These are phyloP conservation scores for Acephala macrosclerotiorum DNA, from an alignment of 2,329 filamentous ascomycete species.

Conservation along the genomic window DNA sequence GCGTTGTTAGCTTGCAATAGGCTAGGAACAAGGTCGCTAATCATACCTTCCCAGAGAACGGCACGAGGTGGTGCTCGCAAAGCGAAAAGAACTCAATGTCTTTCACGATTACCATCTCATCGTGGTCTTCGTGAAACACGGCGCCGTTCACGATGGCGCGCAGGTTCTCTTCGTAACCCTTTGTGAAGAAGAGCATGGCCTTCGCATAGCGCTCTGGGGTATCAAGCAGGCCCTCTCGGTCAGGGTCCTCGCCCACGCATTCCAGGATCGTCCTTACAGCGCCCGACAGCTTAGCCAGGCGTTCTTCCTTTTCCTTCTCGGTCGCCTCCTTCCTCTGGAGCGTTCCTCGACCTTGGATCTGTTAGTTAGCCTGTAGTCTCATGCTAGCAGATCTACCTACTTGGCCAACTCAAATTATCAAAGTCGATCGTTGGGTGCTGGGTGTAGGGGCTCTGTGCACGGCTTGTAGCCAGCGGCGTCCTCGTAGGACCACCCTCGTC, in stretches of 20 bases:
- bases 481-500: too few relatives aligned
- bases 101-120: slow-evolving; percentile 94
- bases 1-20: slow-evolving; percentile 18
- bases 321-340: too few relatives aligned
- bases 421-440: too few relatives aligned
- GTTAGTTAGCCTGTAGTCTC: too few relatives aligned
- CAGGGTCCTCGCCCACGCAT: slow-evolving; percentile 69
- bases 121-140: slow-evolving; percentile 92
- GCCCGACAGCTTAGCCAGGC: too few relatives aligned
- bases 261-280: slow-evolving; percentile 70
- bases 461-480: too few relatives aligned
- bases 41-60: slow-evolving; percentile 87
- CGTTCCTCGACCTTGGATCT: too few relatives aligned
- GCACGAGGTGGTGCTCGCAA: slow-evolving; percentile 95
- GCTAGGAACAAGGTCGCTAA: slow-evolving; percentile 18
- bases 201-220: slow-evolving; percentile 88
- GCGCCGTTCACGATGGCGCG: slow-evolving; percentile 87
- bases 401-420: too few relatives aligned
- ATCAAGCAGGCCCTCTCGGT: slow-evolving; percentile 66
- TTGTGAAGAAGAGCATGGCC: slow-evolving; percentile 91
- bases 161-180: slow-evolving; percentile 93
- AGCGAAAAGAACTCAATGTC: slow-evolving; percentile 93
- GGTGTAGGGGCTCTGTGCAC: too few relatives aligned
- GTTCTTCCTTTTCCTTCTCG: too few relatives aligned
- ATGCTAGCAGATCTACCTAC: too few relatives aligned